phyloP scores from a whole-genome alignment of 495 filamentous ascomycete genomes.

The Echria macrotheca region DNA sequence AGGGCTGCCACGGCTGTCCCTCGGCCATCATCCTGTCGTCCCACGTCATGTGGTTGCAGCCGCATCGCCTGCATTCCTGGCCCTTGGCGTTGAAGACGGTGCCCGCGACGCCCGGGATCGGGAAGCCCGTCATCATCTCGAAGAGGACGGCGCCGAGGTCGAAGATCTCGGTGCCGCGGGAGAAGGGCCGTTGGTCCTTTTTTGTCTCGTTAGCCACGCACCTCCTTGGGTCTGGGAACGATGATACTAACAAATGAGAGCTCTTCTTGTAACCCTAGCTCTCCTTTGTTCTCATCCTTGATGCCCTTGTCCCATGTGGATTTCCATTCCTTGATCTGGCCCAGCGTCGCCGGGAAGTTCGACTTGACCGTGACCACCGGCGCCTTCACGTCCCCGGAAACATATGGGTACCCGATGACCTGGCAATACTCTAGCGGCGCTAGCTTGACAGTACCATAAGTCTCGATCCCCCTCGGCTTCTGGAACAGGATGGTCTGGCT shows the following conservation, averaged over 20 bases:
- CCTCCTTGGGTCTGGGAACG: too few species aligned
- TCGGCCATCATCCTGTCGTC: neutral
- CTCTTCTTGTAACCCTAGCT: too few species aligned
- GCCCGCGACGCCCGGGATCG: slow-evolving; percentile 1
- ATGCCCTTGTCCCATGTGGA: too few species aligned
- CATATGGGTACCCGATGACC: slow-evolving; percentile 24
- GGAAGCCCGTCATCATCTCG: slow-evolving; percentile 33
- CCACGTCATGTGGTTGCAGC: slow-evolving; percentile 17
- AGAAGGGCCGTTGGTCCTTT: slow-evolving; percentile 24
- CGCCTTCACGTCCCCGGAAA: slow-evolving; percentile 5
- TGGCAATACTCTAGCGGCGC: slow-evolving; percentile 30
- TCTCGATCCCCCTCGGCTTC: slow-evolving; percentile 39
- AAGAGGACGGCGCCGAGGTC: slow-evolving; percentile 33
- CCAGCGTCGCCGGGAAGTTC: too few species aligned
- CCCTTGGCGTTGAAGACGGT: slow-evolving; percentile 9
- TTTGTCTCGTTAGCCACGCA: too few species aligned
- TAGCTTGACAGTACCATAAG: slow-evolving; percentile 44
- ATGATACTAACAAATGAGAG: too few species aligned
- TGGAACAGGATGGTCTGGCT: slow-evolving; percentile 41
- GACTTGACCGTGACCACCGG: slow-evolving; percentile 15
- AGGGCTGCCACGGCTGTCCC: too few species aligned
- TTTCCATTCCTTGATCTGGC: too few species aligned
- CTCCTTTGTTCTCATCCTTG: too few species aligned
- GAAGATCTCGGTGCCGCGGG: slow-evolving; percentile 30
- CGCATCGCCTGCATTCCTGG: slow-evolving; percentile 24